Base-by-base conservation (phyloP, 1,139 yeast genomes). In the Sugiyamaella neomexicana region DNA sequence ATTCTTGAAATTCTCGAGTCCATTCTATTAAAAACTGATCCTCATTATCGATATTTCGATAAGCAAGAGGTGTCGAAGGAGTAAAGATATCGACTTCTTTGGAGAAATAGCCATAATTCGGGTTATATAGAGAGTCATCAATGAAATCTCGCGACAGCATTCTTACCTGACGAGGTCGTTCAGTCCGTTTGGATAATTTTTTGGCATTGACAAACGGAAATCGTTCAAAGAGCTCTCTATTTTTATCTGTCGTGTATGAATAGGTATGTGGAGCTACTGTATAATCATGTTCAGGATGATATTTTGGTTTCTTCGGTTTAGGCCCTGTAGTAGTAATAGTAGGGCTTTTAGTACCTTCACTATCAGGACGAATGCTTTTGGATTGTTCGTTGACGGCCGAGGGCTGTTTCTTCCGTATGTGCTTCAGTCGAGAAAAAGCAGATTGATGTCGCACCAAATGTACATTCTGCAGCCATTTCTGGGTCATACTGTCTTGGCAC, bases 71-170 rank as follows among this genome's bases (percentile, higher is more conserved):
- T 56, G 65, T 60, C 56, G 70, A 65, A 13, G 77, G 75, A 5
- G 73, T 68, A 70, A 85, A 88, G 61, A 89, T 86, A 62, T 86
- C 89, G 20, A 86, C 93, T 64, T 86, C 85, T 64, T 82, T 80
- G 1, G 90, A 77, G 65, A 89, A 89, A 68, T 89, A 89, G 0
- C 96, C 96, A 66, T 89, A 89, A 58, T 77, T 66, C 0, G 95
- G 90, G 68, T 89, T 86, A 67, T 89, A 89, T 62, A 89, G 72
- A 16, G 95, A 85, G 67, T 89, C 96, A 62, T 89, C 96, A 55
- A 89, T 89, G 68, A 86, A 89, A 64, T 88, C 96, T 13, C 88
- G 75, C 0, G 85, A 74, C 31, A 85, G 72, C 91, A 89, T 85
- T 65, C 86, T 84, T 2, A 82, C 81, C 42, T 79, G 76, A 37